A percentile compares a stretch with the other conserved stretches of the same genome.
Conservation (phyloP, 2,329 filamentous ascomycete genomes). For the Colletotrichum sp. region DNA sequence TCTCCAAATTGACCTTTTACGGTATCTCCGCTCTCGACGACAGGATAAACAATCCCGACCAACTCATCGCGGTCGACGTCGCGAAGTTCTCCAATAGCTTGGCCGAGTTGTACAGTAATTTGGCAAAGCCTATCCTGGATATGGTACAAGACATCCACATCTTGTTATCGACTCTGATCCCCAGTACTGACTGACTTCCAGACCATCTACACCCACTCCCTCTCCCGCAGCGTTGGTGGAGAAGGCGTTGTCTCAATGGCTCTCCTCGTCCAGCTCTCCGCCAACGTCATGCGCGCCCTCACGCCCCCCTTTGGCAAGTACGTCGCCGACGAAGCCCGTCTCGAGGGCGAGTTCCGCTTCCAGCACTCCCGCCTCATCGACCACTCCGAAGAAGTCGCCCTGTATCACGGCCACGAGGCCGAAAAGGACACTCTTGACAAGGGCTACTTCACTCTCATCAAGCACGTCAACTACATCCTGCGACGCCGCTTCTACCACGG, state of each 20-base stretch:
- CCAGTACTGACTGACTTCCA: slow-evolving; percentile 27
- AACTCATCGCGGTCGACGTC: slow-evolving; percentile 95
- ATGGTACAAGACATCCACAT: slow-evolving; percentile 62
- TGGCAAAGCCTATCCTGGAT: slow-evolving; percentile 92
- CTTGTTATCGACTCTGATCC: background rate
- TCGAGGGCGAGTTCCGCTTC: slow-evolving; percentile 96
- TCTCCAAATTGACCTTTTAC: slow-evolving; percentile 98
- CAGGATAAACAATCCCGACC: slow-evolving; percentile 97
- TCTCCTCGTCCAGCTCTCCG: slow-evolving; percentile 89
- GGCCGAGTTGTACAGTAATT: slow-evolving; percentile 93
- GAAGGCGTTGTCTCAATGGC: slow-evolving; percentile 97
- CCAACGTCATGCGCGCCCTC: slow-evolving; percentile 89
- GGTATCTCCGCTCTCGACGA: slow-evolving; percentile 94
- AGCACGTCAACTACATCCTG: slow-evolving; percentile 96
- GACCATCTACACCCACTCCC: slow-evolving; percentile 91
- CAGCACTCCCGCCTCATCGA: slow-evolving; percentile 95
- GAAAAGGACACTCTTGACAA: slow-evolving; percentile 98
- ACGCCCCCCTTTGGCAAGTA: slow-evolving; percentile 98
- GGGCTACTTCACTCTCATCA: slow-evolving; percentile 98
- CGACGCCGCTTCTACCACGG: slow-evolving; percentile 92
- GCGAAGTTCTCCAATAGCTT: slow-evolving; percentile 95
- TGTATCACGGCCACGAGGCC: slow-evolving; percentile 89
- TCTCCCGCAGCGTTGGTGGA: slow-evolving; percentile 93
- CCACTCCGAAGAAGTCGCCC: slow-evolving; percentile 91
- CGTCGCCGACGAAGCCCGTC: slow-evolving; percentile 90